Evolutionary conservation across 768 basidiomycete species (phyloP).

Genomic region (Tricholoma furcatifolium): DNA sequence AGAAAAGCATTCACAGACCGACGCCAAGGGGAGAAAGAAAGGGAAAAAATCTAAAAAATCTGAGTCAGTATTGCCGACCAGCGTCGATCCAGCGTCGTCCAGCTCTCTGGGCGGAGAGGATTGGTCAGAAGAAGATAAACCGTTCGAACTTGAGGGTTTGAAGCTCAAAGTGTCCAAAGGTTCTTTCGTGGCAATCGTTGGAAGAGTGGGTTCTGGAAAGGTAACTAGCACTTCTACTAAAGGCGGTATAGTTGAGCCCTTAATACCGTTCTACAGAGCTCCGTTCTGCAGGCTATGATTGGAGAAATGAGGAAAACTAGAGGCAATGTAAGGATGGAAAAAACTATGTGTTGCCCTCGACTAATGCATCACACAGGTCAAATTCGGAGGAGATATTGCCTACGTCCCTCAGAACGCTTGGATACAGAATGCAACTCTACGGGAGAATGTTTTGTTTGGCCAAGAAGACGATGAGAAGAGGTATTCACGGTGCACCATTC

Average conservation of each 20-base stretch:
- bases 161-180: conserved; percentile 49
- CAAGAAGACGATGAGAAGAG: conserved; percentile 56
- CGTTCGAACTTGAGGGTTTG: conserved; percentile 49
- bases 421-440: conserved; percentile 67
- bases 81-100: background rate
- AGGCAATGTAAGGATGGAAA: conserved; percentile 45
- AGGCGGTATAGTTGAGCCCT: background rate
- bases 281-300: conserved; percentile 52
- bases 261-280: conserved; percentile 37
- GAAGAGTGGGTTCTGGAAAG: conserved; percentile 74
- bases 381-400: conserved; percentile 52
- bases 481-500: conserved; percentile 19
- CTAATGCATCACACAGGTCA: conserved; percentile 29
- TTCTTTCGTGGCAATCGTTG: conserved; percentile 68
- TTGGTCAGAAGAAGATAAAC: conserved; percentile 37
- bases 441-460: conserved; percentile 77
- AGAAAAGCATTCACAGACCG: background rate
- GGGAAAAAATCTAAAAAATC: conserved; percentile 1
- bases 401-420: conserved; percentile 63
- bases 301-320: conserved; percentile 65
- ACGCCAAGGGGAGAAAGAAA: background rate
- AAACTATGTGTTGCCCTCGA: background rate
- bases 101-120: background rate
- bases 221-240: conserved; percentile 20
- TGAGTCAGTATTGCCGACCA: background rate